Evolutionary conservation across 106 monocot species (phyloP).

Genomic region (Platanthera zijinensis): DNA sequence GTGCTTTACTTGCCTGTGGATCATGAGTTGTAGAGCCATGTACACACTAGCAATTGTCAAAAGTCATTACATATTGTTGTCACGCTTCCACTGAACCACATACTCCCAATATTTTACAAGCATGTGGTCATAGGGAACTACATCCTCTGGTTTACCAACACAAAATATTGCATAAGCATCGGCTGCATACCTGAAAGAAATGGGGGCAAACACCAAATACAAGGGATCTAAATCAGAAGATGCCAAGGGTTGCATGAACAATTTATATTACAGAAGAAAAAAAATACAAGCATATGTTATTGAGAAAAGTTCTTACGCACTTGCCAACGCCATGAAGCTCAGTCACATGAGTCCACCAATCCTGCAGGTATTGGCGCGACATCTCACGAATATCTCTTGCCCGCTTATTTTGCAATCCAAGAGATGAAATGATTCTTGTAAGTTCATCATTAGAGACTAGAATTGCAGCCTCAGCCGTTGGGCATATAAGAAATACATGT

Average conservation of each 20-base stretch:
- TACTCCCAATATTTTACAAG: constrained; percentile 46
- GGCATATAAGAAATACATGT: constrained; percentile 21
- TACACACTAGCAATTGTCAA: neutral
- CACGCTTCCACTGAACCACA: constrained; percentile 3
- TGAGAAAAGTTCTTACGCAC: constrained; percentile 14
- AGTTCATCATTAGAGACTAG: constrained; percentile 15
- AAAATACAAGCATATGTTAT: neutral
- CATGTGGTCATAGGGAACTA: constrained; percentile 43
- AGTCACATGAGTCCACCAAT: constrained; percentile 51
- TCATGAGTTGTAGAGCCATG: neutral
- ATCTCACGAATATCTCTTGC: constrained; percentile 26
- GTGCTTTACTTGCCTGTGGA: neutral
- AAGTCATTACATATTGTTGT: neutral
- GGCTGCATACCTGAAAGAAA: constrained; percentile 39
- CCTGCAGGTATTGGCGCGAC: constrained; percentile 22
- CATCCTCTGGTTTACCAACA: constrained; percentile 34
- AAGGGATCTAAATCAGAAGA: neutral
- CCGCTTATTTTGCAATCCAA: constrained; percentile 36
- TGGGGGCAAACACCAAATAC: neutral
- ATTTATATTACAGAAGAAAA: neutral
- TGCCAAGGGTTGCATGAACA: neutral
- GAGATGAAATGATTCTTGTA: constrained; percentile 7
- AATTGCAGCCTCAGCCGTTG: constrained; percentile 22
- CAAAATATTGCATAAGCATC: constrained; percentile 73
- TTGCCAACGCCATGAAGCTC: constrained; percentile 55